Percentiles rank a stretch among this genome's conserved stretches.
Conservation (phyloP, 208 protist genomes). For the Herpetomonas samuelpessoai region DNA sequence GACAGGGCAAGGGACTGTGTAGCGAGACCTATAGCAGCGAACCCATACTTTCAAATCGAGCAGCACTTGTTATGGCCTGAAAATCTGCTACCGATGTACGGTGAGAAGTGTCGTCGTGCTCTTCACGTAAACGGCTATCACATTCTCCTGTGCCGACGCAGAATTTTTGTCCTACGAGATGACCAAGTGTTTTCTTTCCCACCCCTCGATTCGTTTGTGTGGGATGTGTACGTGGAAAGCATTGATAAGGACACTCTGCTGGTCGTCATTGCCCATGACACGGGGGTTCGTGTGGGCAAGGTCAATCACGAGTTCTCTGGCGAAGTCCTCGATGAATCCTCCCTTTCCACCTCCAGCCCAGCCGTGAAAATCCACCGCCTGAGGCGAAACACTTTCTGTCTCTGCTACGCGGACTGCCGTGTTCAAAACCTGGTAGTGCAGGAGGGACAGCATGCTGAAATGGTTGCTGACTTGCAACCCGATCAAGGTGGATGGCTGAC, state of each 20-base stretch:
- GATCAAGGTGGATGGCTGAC: constrained; percentile 8
- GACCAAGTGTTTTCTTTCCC: constrained; percentile 50
- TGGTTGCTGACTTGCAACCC: constrained; percentile 18
- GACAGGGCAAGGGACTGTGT: neutral
- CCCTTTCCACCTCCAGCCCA: constrained; percentile 27
- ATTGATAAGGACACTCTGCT: constrained; percentile 25
- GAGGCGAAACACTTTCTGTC: constrained; percentile 40
- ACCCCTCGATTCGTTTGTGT: constrained; percentile 40
- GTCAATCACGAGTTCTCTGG: constrained; percentile 15
- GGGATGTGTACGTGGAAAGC: constrained; percentile 52
- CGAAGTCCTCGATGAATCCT: constrained; percentile 21
- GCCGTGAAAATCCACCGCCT: constrained; percentile 38
- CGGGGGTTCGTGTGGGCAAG: constrained; percentile 42
- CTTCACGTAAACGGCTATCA: constrained; percentile 32
- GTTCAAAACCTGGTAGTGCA: constrained; percentile 37
- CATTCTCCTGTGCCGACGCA: constrained; percentile 33
- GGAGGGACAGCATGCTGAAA: constrained; percentile 4
- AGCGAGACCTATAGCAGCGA: neutral
- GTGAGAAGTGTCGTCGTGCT: constrained; percentile 4
- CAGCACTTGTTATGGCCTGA: neutral
- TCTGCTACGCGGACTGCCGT: constrained; percentile 62
- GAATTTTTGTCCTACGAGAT: constrained; percentile 46
- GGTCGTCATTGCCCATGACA: constrained; percentile 49
- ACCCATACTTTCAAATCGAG: constrained; percentile 2
- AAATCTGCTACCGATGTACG: constrained; percentile 1